Conservation (phyloP, 495 filamentous ascomycete species). For the Neurospora sp. region DNA sequence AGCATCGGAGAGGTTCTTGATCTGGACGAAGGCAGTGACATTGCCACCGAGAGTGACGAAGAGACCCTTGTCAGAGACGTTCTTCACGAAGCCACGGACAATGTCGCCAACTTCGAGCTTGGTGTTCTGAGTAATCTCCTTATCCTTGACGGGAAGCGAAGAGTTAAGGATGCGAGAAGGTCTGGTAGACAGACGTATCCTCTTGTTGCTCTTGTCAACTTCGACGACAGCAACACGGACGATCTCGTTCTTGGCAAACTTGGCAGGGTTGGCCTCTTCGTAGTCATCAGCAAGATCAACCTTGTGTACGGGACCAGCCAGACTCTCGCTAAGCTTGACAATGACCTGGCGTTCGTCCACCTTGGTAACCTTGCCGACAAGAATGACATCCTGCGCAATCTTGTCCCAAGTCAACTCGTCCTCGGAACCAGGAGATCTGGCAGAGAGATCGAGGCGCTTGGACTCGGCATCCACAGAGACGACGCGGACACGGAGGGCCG, state of each 20-base stretch:
- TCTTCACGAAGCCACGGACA: conserved; percentile 80
- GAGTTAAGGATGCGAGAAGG: conserved; percentile 85
- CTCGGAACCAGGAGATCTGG: conserved; percentile 42
- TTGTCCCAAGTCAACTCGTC: conserved; percentile 54
- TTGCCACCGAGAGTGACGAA: conserved; percentile 71
- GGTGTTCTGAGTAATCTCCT: conserved; percentile 55
- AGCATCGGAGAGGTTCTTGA: conserved; percentile 80
- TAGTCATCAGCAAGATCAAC: conserved; percentile 82
- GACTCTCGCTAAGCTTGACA: conserved; percentile 68
- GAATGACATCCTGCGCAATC: conserved; percentile 63
- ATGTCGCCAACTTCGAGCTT: conserved; percentile 72
- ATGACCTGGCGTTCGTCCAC: conserved; percentile 71
- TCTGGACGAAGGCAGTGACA: conserved; percentile 69
- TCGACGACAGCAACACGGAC: conserved; percentile 72
- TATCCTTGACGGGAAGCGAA: conserved; percentile 70
- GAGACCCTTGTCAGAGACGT: conserved; percentile 73
- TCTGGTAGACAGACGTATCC: conserved; percentile 66
- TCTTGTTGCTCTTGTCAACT: conserved; percentile 75
- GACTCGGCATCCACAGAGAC: conserved; percentile 61
- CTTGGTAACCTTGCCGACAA: conserved; percentile 77
- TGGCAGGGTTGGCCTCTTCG: conserved; percentile 49
- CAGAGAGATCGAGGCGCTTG: conserved; percentile 72
- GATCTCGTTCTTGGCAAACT: conserved; percentile 70
- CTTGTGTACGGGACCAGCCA: conserved; percentile 65
- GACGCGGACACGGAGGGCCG: conserved; percentile 69